These are phyloP conservation scores for Penicillium roqueforti DNA, from an alignment of 495 filamentous ascomycete genomes.

Conservation along the genomic window DNA sequence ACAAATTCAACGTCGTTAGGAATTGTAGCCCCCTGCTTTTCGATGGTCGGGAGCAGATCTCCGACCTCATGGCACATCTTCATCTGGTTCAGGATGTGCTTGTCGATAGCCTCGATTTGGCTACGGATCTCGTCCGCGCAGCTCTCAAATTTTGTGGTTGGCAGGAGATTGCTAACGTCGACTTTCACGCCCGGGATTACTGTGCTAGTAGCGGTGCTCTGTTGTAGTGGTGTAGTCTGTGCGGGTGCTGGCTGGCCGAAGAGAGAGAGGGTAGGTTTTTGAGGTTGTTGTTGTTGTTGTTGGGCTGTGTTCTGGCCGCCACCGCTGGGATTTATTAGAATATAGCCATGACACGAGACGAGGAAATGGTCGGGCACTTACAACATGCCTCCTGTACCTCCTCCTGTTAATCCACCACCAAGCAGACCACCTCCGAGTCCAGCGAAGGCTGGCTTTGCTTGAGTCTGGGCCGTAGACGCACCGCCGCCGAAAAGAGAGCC, in stretches of 20 bases:
- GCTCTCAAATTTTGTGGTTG: slow-evolving; percentile 87
- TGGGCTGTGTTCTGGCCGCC: slow-evolving; percentile 27
- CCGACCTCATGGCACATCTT: slow-evolving; percentile 44
- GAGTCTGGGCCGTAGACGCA: slow-evolving; percentile 33
- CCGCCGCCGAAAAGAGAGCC: slow-evolving; percentile 43
- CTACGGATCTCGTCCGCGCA: slow-evolving; percentile 77
- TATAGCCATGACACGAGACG: slow-evolving; percentile 10
- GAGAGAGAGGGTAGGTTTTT: slow-evolving; percentile 38
- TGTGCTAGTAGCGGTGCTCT: slow-evolving; percentile 40
- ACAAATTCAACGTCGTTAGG: slow-evolving; percentile 73
- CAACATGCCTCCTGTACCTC: not conserved
- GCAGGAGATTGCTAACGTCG: slow-evolving; percentile 67
- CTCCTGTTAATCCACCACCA: not conserved
- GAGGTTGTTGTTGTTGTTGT: slow-evolving; percentile 36
- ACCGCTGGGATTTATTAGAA: slow-evolving; percentile 22
- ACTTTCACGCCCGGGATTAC: slow-evolving; percentile 67
- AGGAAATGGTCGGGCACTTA: not conserved
- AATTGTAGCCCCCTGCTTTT: slow-evolving; percentile 58
- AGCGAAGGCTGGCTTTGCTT: slow-evolving; percentile 36
- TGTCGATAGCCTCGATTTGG: slow-evolving; percentile 69
- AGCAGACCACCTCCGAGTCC: slow-evolving; percentile 30
- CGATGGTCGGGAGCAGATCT: slow-evolving; percentile 54
- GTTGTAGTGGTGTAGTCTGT: slow-evolving; percentile 35
- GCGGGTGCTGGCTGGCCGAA: slow-evolving; percentile 35
- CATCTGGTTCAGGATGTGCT: slow-evolving; percentile 66